These are phyloP conservation scores for Calonectria pseudoturangicola DNA, from an alignment of 2,329 filamentous ascomycete genomes.

Conservation along the genomic window DNA sequence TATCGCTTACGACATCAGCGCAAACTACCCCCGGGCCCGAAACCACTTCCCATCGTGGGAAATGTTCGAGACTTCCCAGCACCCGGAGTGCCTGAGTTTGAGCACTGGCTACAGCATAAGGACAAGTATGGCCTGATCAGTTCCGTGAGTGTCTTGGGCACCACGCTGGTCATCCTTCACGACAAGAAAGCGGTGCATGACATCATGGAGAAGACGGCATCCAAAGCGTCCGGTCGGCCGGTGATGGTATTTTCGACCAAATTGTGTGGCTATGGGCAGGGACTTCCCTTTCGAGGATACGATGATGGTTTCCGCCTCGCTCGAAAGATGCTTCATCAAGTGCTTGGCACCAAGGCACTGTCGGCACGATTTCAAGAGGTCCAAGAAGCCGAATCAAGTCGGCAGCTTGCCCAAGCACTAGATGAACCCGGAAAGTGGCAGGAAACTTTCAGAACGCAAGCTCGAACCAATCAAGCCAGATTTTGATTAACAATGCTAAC, in stretches of 20 bases:
- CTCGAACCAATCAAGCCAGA: background rate
- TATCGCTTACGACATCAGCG: background rate
- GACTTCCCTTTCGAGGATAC: background rate
- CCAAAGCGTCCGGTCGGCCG: background rate
- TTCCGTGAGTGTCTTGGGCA: background rate
- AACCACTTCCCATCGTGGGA: background rate
- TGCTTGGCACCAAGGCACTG: background rate
- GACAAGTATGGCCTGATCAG: background rate
- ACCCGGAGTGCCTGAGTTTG: background rate
- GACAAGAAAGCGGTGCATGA: background rate
- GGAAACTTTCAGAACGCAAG: background rate
- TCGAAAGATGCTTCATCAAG: background rate
- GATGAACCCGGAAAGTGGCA: background rate
- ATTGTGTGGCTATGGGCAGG: background rate
- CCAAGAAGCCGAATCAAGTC: background rate
- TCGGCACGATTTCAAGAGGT: background rate
- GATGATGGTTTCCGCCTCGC: background rate
- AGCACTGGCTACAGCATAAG: constrained; percentile 9
- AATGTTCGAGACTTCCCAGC: constrained; percentile 1
- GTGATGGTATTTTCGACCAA: background rate
- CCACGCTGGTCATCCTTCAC: constrained; percentile 7
- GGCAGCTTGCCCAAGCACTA: background rate
- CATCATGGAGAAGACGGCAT: background rate
- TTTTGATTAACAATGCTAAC: background rate
- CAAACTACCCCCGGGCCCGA: background rate